These are phyloP conservation scores for Moniliophthora roreri DNA, from an alignment of 1,284 basidiomycete species.

Conservation along the genomic window DNA sequence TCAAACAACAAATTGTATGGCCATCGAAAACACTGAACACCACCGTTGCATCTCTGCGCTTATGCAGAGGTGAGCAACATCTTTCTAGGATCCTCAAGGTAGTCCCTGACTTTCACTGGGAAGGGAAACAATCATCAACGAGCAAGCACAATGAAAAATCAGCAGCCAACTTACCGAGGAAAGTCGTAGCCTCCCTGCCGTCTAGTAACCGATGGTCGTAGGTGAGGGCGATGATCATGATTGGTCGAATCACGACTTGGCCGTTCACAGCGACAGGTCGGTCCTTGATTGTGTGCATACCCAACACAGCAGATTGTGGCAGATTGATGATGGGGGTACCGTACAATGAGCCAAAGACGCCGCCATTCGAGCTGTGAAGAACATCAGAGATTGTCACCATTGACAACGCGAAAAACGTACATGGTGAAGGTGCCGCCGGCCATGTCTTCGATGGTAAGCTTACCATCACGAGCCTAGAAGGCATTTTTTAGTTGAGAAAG, in stretches of 20 bases:
- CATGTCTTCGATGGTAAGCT: slow-evolving; percentile 96
- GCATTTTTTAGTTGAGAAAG: slow-evolving; percentile 8
- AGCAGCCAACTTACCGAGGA: slow-evolving; percentile 75
- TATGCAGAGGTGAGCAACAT: slow-evolving; percentile 43
- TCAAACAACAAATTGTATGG: too few relatives aligned
- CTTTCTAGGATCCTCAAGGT: slow-evolving; percentile 57
- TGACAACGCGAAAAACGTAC: slow-evolving; percentile 42
- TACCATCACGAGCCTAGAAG: slow-evolving; percentile 84
- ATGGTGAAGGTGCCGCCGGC: slow-evolving; percentile 97
- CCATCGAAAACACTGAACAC: too few relatives aligned
- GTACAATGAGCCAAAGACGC: slow-evolving; percentile 96
- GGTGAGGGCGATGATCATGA: slow-evolving; percentile 95
- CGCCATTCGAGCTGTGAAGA: slow-evolving; percentile 84
- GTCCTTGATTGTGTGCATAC: slow-evolving; percentile 98
- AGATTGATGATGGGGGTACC: slow-evolving; percentile 98
- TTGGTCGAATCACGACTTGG: slow-evolving; percentile 93
- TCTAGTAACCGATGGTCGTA: slow-evolving; percentile 97
- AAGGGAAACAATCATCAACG: slow-evolving; percentile 1
- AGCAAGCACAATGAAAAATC: background rate
- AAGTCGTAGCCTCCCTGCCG: slow-evolving; percentile 95
- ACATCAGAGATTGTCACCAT: slow-evolving; percentile 10
- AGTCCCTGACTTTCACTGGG: slow-evolving; percentile 50
- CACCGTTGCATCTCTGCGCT: too few relatives aligned
- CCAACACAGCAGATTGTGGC: slow-evolving; percentile 92
- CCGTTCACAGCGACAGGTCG: slow-evolving; percentile 91